These are phyloP conservation scores for Xylaria longipes DNA, from an alignment of 495 filamentous ascomycete genomes.

Conservation along the genomic window DNA sequence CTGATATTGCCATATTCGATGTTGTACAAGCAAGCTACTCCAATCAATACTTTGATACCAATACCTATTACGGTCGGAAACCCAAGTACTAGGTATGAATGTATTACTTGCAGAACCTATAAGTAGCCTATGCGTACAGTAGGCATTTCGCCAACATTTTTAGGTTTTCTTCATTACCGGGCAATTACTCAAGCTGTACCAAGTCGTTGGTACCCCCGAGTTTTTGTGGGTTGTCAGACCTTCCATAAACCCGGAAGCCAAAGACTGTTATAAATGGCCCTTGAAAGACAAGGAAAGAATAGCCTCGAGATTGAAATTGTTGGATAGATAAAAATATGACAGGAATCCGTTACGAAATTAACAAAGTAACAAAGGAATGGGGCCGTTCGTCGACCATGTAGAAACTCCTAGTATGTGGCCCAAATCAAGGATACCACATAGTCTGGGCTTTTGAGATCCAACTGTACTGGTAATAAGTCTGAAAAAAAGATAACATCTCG, in stretches of 20 bases:
- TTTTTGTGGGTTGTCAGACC: not conserved
- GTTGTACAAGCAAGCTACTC: not conserved
- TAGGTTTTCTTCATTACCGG: not conserved
- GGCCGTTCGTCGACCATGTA: not conserved
- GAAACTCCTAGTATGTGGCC: not conserved
- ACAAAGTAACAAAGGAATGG: not conserved
- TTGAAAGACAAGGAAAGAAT: not conserved
- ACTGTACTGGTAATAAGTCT: not conserved
- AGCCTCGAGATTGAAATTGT: not conserved
- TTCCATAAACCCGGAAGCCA: not conserved
- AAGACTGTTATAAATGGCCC: not conserved
- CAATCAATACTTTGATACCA: not conserved
- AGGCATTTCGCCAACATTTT: not conserved
- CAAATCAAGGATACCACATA: not conserved
- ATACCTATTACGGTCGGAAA: not conserved
- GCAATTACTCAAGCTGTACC: conserved; percentile 14
- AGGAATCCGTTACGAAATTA: not conserved
- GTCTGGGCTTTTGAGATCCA: not conserved
- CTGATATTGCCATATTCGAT: conserved; percentile 5
- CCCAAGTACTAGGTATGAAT: not conserved
- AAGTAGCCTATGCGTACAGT: not conserved
- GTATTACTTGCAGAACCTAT: not conserved
- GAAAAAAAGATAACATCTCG: not conserved
- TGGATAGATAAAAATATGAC: not conserved
- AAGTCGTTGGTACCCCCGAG: conserved; percentile 6